Evolutionary conservation across 1,284 basidiomycete genomes (phyloP).

Genomic region (Cerioporus squamosus): DNA sequence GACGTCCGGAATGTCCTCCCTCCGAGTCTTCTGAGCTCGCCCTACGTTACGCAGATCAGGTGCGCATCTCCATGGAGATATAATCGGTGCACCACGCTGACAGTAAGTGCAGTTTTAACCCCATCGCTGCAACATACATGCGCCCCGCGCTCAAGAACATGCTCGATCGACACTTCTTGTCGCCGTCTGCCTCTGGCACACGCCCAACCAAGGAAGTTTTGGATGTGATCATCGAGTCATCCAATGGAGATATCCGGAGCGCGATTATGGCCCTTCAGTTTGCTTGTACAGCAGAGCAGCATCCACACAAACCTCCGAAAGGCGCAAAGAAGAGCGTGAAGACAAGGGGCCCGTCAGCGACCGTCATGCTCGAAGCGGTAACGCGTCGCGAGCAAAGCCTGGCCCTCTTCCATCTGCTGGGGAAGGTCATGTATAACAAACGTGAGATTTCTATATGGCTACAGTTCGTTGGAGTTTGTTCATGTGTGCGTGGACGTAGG

Average conservation of each 20-base stretch:
- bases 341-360: conserved; percentile 22
- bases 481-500: conserved; percentile 45
- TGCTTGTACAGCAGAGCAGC: conserved; percentile 42
- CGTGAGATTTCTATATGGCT: conserved; percentile 50
- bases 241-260: conserved; percentile 90
- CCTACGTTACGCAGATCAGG: conserved; percentile 77
- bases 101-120: conserved; percentile 63
- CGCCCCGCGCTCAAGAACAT: conserved; percentile 77
- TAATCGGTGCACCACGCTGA: background rate
- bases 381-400: conserved; percentile 87
- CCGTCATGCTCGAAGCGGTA: conserved; percentile 65
- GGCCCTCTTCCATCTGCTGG: conserved; percentile 90
- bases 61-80: conserved; percentile 38
- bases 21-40: conserved; percentile 59
- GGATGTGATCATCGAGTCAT: conserved; percentile 76
- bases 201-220: conserved; percentile 67
- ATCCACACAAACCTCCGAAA: background rate
- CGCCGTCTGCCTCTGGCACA: conserved; percentile 25
- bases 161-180: conserved; percentile 52
- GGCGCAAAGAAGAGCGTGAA: conserved; percentile 18
- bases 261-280: conserved; percentile 95
- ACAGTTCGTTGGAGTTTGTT: background rate
- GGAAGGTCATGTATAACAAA: conserved; percentile 96
- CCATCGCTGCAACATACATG: conserved; percentile 87
- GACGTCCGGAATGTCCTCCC: conserved; percentile 75